phyloP scores from a whole-genome alignment of 2,329 filamentous ascomycete genomes.

The Eutypella sp. region DNA sequence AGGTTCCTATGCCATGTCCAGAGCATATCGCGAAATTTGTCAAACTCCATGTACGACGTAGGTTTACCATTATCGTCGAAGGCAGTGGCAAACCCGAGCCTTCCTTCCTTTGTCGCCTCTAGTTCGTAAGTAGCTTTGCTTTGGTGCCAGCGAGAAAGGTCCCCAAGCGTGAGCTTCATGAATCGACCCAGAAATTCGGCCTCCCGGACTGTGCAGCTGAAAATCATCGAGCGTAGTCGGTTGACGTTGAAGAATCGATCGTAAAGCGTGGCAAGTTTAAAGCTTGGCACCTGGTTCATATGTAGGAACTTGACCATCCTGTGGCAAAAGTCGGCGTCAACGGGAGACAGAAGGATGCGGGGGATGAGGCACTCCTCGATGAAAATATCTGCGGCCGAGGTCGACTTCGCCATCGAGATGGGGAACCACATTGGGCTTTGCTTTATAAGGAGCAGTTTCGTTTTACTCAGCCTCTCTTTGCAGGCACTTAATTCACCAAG shows the following conservation, averaged over 20 bases:
- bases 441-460: slow-evolving; percentile 63
- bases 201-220: slow-evolving; percentile 83
- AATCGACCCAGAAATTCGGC: slow-evolving; percentile 92
- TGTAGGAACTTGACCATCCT: slow-evolving; percentile 85
- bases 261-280: slow-evolving; percentile 79
- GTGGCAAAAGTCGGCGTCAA: slow-evolving; percentile 86
- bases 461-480: slow-evolving; percentile 61
- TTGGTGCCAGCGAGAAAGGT: slow-evolving; percentile 79
- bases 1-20: slow-evolving; percentile 89
- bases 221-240: slow-evolving; percentile 75
- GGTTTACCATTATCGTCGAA: slow-evolving; percentile 68
- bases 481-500: slow-evolving; percentile 70
- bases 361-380: slow-evolving; percentile 93
- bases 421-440: slow-evolving; percentile 71
- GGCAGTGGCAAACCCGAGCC: slow-evolving; percentile 71
- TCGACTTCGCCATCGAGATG: slow-evolving; percentile 56
- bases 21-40: slow-evolving; percentile 78
- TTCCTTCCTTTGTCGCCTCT: slow-evolving; percentile 62
- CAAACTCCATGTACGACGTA: slow-evolving; percentile 70
- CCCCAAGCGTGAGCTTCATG: slow-evolving; percentile 72
- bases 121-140: slow-evolving; percentile 74
- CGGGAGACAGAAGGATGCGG: slow-evolving; percentile 73
- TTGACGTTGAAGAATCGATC: slow-evolving; percentile 82
- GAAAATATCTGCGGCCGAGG: slow-evolving; percentile 67
- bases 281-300: slow-evolving; percentile 75